Conservation (phyloP, 2,329 filamentous ascomycete species). For the Pseudophaeomoniella oleicola region DNA sequence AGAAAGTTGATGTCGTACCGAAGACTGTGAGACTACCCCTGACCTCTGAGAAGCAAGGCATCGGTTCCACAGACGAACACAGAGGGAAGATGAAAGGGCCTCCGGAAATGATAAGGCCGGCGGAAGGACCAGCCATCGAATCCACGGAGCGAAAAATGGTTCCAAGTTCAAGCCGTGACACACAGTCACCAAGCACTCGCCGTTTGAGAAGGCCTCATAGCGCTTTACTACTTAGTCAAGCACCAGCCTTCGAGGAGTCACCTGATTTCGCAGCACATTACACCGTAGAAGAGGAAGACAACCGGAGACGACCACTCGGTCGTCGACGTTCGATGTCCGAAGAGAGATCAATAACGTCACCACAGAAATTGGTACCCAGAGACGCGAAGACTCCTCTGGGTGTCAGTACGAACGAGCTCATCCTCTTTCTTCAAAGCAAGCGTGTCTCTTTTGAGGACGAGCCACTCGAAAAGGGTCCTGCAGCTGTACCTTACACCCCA, state of each 20-base stretch:
- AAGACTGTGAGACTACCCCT: background rate
- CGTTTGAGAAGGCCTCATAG: background rate
- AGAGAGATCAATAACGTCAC: background rate
- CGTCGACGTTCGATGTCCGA: background rate
- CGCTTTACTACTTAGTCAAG: background rate
- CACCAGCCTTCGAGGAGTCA: background rate
- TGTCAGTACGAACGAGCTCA: background rate
- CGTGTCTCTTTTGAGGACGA: background rate
- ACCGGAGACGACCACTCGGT: background rate
- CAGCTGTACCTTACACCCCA: too few relatives aligned
- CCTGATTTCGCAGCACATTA: background rate
- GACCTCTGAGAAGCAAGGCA: too few relatives aligned
- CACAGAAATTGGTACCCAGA: background rate
- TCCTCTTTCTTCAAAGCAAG: background rate
- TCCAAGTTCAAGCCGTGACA: background rate
- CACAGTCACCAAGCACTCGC: background rate
- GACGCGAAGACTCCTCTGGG: background rate
- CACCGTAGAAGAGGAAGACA: background rate
- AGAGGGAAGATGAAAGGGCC: background rate
- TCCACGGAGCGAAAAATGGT: background rate
- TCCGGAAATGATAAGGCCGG: too few relatives aligned
- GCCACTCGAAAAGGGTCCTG: too few relatives aligned
- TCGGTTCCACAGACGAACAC: background rate
- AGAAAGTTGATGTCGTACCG: background rate
- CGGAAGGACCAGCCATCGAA: background rate